phyloP scores from a whole-genome alignment of 306 rosid species.

The Acmispon strigosus region DNA sequence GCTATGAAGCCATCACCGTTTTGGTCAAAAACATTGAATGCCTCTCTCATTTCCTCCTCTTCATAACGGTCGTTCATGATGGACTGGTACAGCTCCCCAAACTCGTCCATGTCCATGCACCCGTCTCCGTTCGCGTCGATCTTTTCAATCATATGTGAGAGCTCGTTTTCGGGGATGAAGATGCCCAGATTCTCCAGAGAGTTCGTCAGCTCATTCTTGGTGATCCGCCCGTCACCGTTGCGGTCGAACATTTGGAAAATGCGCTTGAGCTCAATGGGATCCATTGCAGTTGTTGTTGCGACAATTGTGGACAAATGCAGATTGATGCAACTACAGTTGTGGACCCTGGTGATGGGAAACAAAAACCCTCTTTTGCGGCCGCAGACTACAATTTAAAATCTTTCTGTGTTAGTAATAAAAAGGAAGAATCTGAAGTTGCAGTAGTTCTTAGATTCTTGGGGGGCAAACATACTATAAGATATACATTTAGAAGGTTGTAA shows the following conservation, averaged over 20 bases:
- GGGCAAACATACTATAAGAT: too few species aligned
- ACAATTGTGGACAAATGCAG: too few species aligned
- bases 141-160: slow-evolving; percentile 54
- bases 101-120: slow-evolving; percentile 67
- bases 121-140: slow-evolving; percentile 72
- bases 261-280: slow-evolving; percentile 47
- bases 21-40: slow-evolving; percentile 76
- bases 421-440: too few species aligned
- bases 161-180: slow-evolving; percentile 58
- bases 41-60: slow-evolving; percentile 80
- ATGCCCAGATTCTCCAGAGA: slow-evolving; percentile 72
- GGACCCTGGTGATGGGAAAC: not conserved
- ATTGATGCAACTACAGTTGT: not conserved
- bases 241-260: slow-evolving; percentile 77
- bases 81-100: slow-evolving; percentile 59
- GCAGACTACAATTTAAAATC: too few species aligned
- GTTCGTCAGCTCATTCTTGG: slow-evolving; percentile 54
- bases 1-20: slow-evolving; percentile 82
- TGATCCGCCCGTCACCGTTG: slow-evolving; percentile 76
- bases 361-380: too few species aligned
- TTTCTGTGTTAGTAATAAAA: too few species aligned
- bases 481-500: slow-evolving; percentile 30
- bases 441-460: too few species aligned
- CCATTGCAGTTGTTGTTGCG: slow-evolving; percentile 40
- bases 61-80: slow-evolving; percentile 59